These are phyloP conservation scores for Pythium vanterpoolii DNA, from an alignment of 352 stramenopile species.

Conservation along the genomic window DNA sequence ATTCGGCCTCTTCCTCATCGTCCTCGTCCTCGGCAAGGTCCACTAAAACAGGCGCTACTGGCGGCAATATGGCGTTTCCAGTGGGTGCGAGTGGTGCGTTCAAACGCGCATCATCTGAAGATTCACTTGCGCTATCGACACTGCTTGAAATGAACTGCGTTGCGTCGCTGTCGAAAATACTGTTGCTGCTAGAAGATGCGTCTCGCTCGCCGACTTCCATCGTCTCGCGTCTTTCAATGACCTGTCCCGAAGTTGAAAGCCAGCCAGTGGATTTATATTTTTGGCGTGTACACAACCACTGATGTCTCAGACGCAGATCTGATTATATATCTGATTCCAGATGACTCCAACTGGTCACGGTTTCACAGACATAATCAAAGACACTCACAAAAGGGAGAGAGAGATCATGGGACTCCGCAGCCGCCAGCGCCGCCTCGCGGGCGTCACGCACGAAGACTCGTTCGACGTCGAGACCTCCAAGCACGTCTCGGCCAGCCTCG, in stretches of 20 bases:
- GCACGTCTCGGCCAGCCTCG: conserved; percentile 33
- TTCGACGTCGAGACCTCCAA: conserved; percentile 40
- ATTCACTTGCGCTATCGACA: background rate
- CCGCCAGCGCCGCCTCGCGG: conserved; percentile 38
- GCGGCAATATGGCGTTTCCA: background rate
- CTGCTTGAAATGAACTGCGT: conserved; percentile 3
- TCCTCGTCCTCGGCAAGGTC: conserved; percentile 5
- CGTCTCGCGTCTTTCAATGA: background rate
- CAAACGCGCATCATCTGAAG: background rate
- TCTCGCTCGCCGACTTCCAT: conserved; percentile 8
- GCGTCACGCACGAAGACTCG: conserved; percentile 30
- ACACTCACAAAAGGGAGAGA: background rate
- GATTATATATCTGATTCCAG: conserved; percentile 1
- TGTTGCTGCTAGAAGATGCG: background rate
- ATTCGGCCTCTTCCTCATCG: conserved; percentile 12
- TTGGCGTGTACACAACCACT: background rate
- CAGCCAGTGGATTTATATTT: conserved; percentile 8
- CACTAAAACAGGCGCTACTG: background rate
- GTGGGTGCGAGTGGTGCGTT: background rate
- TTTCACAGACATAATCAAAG: background rate
- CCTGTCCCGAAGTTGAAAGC: conserved; percentile 1
- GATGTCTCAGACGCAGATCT: conserved; percentile 1
- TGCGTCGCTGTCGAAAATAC: conserved; percentile 19
- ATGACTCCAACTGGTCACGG: background rate
- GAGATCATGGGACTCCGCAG: conserved; percentile 45